Conservation (phyloP, 2,329 filamentous ascomycete species). For the Graphilbum ipis-grandicollis region DNA sequence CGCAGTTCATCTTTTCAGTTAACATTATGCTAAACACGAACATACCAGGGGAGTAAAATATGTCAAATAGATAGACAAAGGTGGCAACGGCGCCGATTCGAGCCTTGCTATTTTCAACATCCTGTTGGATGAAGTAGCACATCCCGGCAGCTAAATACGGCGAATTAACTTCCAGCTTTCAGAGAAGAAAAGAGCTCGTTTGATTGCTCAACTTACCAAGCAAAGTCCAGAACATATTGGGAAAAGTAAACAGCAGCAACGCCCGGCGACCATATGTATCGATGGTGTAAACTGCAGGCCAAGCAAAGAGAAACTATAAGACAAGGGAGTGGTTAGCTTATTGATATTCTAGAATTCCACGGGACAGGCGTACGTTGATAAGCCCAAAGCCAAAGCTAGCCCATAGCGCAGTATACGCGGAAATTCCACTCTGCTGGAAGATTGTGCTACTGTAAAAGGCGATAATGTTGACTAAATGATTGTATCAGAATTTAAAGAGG, state of each 20-base stretch:
- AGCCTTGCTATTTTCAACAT: background rate
- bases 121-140: background rate
- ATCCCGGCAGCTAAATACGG: background rate
- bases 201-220: background rate
- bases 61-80: constrained; percentile 9
- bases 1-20: too few relatives aligned
- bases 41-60: constrained; percentile 20
- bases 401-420: constrained; percentile 34
- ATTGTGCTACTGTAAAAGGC: constrained; percentile 57
- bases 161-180: too few relatives aligned
- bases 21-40: too few relatives aligned
- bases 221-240: constrained; percentile 40
- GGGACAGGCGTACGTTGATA: constrained; percentile 27
- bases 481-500: too few relatives aligned
- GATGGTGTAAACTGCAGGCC: constrained; percentile 46
- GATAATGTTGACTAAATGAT: constrained; percentile 55
- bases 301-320: constrained; percentile 30
- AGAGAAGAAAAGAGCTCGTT: too few relatives aligned
- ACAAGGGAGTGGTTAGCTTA: background rate
- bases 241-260: constrained; percentile 46
- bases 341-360: too few relatives aligned
- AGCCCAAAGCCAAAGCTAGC: constrained; percentile 48
- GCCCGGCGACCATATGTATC: constrained; percentile 46
- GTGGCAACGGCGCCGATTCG: background rate
- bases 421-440: constrained; percentile 38